A percentile compares a stretch with the other conserved stretches of the same genome.
Evolutionary conservation across 768 basidiomycete species (phyloP).

Genomic region (Suillus subalutaceus): DNA sequence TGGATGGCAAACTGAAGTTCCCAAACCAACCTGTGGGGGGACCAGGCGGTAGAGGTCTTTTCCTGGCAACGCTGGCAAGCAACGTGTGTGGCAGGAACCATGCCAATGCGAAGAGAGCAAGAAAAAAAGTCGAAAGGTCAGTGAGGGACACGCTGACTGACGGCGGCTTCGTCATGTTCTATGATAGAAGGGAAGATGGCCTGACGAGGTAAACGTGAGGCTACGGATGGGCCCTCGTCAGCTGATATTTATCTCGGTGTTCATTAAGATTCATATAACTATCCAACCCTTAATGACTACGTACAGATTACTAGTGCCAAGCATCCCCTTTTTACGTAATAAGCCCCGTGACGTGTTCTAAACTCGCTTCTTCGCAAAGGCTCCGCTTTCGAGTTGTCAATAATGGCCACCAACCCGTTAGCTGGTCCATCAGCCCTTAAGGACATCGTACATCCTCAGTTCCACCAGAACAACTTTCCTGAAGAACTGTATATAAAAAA

Average conservation of each 20-base stretch:
- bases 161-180: constrained; percentile 7
- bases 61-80: constrained; percentile 2
- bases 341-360: constrained; percentile 7
- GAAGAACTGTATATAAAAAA: constrained; percentile 82
- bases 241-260: background rate
- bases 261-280: background rate
- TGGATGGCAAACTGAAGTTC: constrained; percentile 34
- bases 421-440: constrained; percentile 58
- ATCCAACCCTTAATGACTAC: constrained; percentile 1
- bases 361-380: background rate
- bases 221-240: background rate
- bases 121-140: constrained; percentile 6
- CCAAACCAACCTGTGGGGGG: constrained; percentile 43
- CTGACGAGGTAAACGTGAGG: background rate
- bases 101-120: constrained; percentile 14
- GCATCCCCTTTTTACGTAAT: constrained; percentile 17
- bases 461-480: constrained; percentile 90
- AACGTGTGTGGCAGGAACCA: constrained; percentile 18
- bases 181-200: background rate
- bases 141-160: background rate
- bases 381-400: constrained; percentile 16
- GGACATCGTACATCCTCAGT: constrained; percentile 85
- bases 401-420: constrained; percentile 51
- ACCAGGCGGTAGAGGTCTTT: constrained; percentile 40
- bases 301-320: constrained; percentile 9